Evolutionary conservation across 2,329 filamentous ascomycete genomes (phyloP).

Genomic region (Gremmenia infestans): DNA sequence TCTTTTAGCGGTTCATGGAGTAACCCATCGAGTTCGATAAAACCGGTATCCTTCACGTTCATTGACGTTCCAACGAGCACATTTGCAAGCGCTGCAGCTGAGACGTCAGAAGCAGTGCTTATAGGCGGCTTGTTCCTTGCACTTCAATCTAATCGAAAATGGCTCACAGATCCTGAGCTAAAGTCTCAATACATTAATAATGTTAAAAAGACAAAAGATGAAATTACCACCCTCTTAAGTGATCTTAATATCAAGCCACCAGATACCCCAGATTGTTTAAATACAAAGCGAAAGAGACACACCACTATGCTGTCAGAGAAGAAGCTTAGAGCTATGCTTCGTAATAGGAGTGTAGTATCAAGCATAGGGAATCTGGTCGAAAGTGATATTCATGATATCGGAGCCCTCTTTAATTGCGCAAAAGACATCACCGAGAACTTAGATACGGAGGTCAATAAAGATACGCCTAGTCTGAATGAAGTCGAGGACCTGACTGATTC

Average conservation of each 20-base stretch:
- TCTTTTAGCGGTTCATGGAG: not conserved
- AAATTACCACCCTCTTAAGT: conserved; percentile 3
- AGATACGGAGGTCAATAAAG: conserved; percentile 3
- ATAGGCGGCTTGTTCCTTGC: conserved; percentile 5
- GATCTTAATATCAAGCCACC: conserved; percentile 1
- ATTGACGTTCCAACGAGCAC: conserved; percentile 3
- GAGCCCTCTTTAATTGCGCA: conserved; percentile 8
- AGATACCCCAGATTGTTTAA: conserved; percentile 1
- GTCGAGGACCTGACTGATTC: conserved; percentile 11
- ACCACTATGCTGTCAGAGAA: conserved; percentile 1
- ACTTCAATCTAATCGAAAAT: conserved; percentile 5
- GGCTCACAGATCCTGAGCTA: conserved; percentile 7
- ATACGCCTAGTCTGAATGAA: conserved; percentile 1
- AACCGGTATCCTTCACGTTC: not conserved
- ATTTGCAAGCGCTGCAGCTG: not conserved
- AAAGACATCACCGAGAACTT: conserved; percentile 7
- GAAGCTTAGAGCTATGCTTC: conserved; percentile 6
- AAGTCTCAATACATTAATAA: conserved; percentile 5
- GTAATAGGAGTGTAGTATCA: conserved; percentile 5
- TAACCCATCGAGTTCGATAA: not conserved
- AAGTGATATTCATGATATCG: conserved; percentile 3
- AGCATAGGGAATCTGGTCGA: not conserved
- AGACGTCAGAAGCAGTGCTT: conserved; percentile 4
- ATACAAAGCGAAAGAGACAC: conserved; percentile 7
- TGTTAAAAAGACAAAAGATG: conserved; percentile 2